Evolutionary conservation across 805 yeast species (phyloP).

Genomic region (Kluyveromyces aestuarii): DNA sequence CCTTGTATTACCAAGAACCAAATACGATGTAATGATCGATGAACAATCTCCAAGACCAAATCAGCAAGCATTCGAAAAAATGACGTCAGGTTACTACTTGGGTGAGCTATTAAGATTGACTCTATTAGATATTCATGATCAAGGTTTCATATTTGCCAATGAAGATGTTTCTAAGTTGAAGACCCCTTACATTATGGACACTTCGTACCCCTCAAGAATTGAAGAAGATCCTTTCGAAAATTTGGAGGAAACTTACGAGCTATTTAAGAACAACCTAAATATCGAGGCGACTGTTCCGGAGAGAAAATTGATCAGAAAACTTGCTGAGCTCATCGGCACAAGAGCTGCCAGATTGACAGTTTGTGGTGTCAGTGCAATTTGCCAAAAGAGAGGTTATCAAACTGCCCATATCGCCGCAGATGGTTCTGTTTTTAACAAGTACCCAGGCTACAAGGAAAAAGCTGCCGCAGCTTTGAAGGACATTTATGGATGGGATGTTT

Average conservation of each 20-base stretch:
- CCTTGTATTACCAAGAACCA: conserved; percentile 74
- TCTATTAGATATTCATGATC: conserved; percentile 59
- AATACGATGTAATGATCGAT: conserved; percentile 76
- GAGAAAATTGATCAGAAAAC: conserved; percentile 69
- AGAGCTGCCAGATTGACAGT: conserved; percentile 88
- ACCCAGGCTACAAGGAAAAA: conserved; percentile 84
- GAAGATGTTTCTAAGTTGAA: conserved; percentile 61
- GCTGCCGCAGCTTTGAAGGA: conserved; percentile 85
- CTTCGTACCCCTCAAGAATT: conserved; percentile 77
- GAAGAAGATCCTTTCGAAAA: conserved; percentile 88
- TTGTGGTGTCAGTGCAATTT: conserved; percentile 93
- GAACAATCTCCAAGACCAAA: conserved; percentile 89
- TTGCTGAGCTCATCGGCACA: conserved; percentile 82
- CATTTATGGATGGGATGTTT: conserved; percentile 68
- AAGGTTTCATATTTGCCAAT: conserved; percentile 55
- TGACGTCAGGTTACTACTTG: conserved; percentile 94
- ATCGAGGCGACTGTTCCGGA: conserved; percentile 66
- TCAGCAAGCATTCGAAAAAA: conserved; percentile 92
- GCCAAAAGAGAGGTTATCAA: conserved; percentile 70
- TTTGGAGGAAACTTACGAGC: conserved; percentile 60
- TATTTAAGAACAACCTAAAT: conserved; percentile 51
- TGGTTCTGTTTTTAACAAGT: conserved; percentile 90
- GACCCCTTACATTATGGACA: conserved; percentile 68
- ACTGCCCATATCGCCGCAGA: conserved; percentile 91
- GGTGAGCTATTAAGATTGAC: conserved; percentile 86